Evolutionary conservation across 2,329 filamentous ascomycete species (phyloP), one percentile per base, ranked within the genome.

Genomic region (Byssochlamys sp.): DNA sequence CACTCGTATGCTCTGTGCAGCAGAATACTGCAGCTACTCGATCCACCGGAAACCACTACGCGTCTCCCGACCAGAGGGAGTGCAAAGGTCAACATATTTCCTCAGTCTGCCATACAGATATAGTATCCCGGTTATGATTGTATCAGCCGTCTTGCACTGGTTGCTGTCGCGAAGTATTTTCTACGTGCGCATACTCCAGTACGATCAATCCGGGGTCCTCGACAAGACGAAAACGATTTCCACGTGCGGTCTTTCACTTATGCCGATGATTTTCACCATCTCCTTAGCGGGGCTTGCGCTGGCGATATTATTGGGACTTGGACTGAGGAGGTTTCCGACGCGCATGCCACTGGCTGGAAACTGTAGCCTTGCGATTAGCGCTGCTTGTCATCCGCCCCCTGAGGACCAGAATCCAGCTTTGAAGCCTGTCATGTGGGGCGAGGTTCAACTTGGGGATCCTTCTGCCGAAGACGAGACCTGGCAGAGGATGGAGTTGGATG

Each of bases 151-250:
- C 1, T 64, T 80, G 55, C 78, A 81, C 61, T 81, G 78, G 78
- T 66, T 81, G 4, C 68, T 78, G 2, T 81, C 78, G 0, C 76
- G 79, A 58, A 74, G 72, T 50, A 58, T 80, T 1, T 81, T 79
- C 63, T 60, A 79, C 0, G 74, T 74, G 0, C 66, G 72, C 2
- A 72, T 77, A 31, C 59, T 60, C 5, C 54, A 60, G 26, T 62
- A 60, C 55, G 56, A 61, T 4, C 48, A 27, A 29, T 45, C 51
- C 53, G 35, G 29, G 25, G 29, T n/a, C 24, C 58, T 61, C 11
- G 57, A 60, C 58, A 56, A 60, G 25, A 59, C 62, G 63, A 77
- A 1, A 71, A 72, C 0, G 64, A 71, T 3, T 67, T 73, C 28
- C 54, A 55, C 7, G 45, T 39, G 19, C 26, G 48, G 31, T 7